These are phyloP conservation scores for Delonix regia DNA, from an alignment of 306 rosid genomes.

Conservation along the genomic window DNA sequence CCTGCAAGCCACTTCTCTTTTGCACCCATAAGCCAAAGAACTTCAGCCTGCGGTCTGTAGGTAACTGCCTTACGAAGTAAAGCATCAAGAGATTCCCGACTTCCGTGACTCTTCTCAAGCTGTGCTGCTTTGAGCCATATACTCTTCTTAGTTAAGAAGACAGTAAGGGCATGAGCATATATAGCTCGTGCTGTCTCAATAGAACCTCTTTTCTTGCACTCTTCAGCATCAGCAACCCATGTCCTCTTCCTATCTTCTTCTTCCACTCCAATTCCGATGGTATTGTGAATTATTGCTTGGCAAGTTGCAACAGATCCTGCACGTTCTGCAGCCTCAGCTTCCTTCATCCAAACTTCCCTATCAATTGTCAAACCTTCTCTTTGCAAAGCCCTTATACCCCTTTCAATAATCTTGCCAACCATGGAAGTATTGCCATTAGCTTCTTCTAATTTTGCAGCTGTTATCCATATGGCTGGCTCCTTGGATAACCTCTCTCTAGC, in stretches of 20 bases:
- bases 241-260: conserved; percentile 96
- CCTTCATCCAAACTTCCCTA: conserved; percentile 92
- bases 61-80: conserved; percentile 85
- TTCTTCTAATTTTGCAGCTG: conserved; percentile 92
- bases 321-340: conserved; percentile 93
- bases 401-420: conserved; percentile 87
- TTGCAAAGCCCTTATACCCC: conserved; percentile 91
- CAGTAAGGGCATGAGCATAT: conserved; percentile 83
- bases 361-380: conserved; percentile 75
- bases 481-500: conserved; percentile 81
- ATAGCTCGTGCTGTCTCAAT: conserved; percentile 92
- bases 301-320: conserved; percentile 85
- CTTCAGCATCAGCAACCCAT: conserved; percentile 98
- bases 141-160: conserved; percentile 88
- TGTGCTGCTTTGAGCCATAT: conserved; percentile 97
- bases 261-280: conserved; percentile 86
- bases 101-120: conserved; percentile 91
- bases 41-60: conserved; percentile 94
- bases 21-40: conserved; percentile 98
- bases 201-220: conserved; percentile 90
- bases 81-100: conserved; percentile 88
- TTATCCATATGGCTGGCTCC: conserved; percentile 92
- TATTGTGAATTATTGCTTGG: conserved; percentile 70
- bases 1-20: conserved; percentile 99
- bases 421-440: conserved; percentile 84